These are phyloP conservation scores for Globisporangium splendens DNA, from an alignment of 352 stramenopile genomes.

Conservation along the genomic window DNA sequence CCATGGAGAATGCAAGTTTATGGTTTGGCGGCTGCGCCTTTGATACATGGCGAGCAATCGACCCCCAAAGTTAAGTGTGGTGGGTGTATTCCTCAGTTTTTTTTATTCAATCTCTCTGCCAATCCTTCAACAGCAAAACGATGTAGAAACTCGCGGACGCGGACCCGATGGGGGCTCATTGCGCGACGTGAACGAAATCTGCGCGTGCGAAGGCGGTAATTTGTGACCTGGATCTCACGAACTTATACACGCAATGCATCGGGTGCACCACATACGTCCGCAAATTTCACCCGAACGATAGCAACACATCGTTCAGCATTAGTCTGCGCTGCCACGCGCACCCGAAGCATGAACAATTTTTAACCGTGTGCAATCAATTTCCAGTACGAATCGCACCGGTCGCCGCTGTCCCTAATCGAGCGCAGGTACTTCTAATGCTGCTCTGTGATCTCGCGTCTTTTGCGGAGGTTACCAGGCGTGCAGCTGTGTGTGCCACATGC, in stretches of 20 bases:
- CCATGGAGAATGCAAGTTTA: slow-evolving; percentile 77
- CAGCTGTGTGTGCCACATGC: slow-evolving; percentile 78
- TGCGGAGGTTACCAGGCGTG: slow-evolving; percentile 81
- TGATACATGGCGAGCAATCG: slow-evolving; percentile 64
- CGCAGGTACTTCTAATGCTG: slow-evolving; percentile 73
- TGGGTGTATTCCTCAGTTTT: no score
- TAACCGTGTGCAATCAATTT: slow-evolving; percentile 54
- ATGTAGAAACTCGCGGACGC: slow-evolving; percentile 72
- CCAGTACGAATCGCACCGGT: no score
- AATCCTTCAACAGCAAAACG: slow-evolving; percentile 54
- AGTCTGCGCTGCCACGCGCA: slow-evolving; percentile 71
- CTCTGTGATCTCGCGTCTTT: slow-evolving; percentile 52
- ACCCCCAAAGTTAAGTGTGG: no score
- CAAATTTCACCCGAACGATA: slow-evolving; percentile 52
- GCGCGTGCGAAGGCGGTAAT: slow-evolving; percentile 63
- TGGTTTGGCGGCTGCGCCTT: slow-evolving; percentile 62
- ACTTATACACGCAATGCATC: slow-evolving; percentile 84
- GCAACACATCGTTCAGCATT: slow-evolving; percentile 61
- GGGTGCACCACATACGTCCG: slow-evolving; percentile 71
- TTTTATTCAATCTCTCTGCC: no score
- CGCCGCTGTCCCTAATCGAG: slow-evolving; percentile 58
- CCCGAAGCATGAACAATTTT: slow-evolving; percentile 68
- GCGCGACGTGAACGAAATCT: slow-evolving; percentile 15
- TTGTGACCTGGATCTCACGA: slow-evolving; percentile 72
- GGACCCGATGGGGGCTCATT: slow-evolving; percentile 22